These are phyloP conservation scores for Colletotrichum tanaceti DNA, from an alignment of 2,329 filamentous ascomycete genomes.

Conservation along the genomic window DNA sequence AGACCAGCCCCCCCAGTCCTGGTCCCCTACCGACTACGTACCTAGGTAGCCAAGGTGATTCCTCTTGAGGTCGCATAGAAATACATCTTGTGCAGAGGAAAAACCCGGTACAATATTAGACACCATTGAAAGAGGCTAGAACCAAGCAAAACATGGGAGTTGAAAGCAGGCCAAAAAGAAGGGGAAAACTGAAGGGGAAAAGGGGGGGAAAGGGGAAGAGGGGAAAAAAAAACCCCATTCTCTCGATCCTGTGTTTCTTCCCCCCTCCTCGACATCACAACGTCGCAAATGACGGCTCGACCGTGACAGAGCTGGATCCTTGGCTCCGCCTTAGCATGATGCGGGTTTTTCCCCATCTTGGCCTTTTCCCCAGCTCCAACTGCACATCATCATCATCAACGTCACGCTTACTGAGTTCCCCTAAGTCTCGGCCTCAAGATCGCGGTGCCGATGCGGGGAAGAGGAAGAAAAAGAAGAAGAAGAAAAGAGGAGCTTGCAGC, in stretches of 20 bases:
- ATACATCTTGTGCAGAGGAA: no score
- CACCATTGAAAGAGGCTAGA: background rate
- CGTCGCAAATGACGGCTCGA: slow-evolving; percentile 23
- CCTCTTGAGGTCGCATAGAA: no score
- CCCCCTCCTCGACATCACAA: slow-evolving; percentile 12
- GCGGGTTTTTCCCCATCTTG: slow-evolving; percentile 3
- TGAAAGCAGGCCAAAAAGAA: no score
- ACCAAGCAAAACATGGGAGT: background rate
- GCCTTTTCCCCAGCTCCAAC: slow-evolving; percentile 1
- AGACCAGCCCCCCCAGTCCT: background rate
- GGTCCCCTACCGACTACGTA: slow-evolving; percentile 1
- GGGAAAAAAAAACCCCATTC: background rate
- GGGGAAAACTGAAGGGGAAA: no score
- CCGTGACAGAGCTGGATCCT: background rate
- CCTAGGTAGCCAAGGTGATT: no score
- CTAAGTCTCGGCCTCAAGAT: background rate
- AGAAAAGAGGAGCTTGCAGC: background rate
- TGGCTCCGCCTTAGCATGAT: slow-evolving; percentile 8
- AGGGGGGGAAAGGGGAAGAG: no score
- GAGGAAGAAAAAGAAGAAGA: background rate
- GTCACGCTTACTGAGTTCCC: slow-evolving; percentile 18
- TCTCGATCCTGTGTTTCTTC: background rate
- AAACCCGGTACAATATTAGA: background rate
- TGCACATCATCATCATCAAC: slow-evolving; percentile 23
- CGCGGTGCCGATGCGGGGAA: slow-evolving; percentile 22